phyloP scores from a whole-genome alignment of 108 stramenopile species.

The Skeletonema marinoi region DNA sequence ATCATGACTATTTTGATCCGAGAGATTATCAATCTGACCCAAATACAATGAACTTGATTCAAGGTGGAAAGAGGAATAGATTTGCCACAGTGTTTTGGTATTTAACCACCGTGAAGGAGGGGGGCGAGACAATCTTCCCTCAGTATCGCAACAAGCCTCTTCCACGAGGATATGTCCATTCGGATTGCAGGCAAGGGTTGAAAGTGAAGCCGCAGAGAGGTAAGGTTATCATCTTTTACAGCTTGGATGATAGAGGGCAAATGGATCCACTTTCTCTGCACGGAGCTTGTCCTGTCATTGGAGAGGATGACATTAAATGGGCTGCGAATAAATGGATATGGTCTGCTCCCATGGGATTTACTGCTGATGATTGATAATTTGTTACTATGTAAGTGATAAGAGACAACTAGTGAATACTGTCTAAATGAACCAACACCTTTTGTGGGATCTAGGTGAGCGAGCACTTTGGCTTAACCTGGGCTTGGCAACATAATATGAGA shows the following conservation, averaged over 20 bases:
- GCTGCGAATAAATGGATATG: constrained; percentile 94
- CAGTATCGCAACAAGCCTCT: constrained; percentile 26
- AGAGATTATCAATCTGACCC: constrained; percentile 44
- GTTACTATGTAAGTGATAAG: background rate
- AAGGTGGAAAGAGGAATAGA: constrained; percentile 71
- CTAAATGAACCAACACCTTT: too few species aligned
- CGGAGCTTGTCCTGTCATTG: constrained; percentile 89
- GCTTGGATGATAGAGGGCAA: constrained; percentile 52
- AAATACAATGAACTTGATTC: constrained; percentile 42
- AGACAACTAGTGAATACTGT: too few species aligned
- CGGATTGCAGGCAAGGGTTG: constrained; percentile 49
- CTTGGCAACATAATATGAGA: too few species aligned
- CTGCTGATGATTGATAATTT: background rate
- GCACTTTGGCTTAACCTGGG: too few species aligned
- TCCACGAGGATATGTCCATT: constrained; percentile 1
- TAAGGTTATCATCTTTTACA: constrained; percentile 89
- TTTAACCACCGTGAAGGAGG: constrained; percentile 78
- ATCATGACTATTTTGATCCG: constrained; percentile 85
- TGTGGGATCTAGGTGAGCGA: too few species aligned
- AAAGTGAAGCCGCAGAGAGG: constrained; percentile 78
- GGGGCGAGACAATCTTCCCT: constrained; percentile 78
- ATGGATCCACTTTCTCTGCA: constrained; percentile 73
- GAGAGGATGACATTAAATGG: constrained; percentile 84
- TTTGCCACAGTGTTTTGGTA: constrained; percentile 93
- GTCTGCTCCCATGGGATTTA: constrained; percentile 64